Evolutionary conservation across 805 yeast genomes (phyloP).

Genomic region (Schwanniomyces pseudopolymorphus): DNA sequence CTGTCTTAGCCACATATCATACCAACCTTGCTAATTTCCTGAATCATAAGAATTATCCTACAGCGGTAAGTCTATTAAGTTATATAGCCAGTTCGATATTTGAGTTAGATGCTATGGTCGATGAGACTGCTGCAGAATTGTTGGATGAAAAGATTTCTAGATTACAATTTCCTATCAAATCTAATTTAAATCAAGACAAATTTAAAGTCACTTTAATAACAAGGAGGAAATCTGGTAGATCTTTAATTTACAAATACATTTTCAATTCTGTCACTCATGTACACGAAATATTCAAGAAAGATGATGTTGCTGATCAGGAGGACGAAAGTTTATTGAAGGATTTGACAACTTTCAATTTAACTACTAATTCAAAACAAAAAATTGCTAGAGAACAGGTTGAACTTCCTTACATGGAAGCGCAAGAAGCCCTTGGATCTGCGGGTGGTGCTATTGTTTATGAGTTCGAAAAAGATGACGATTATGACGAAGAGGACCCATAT

Average conservation of each 20-base stretch:
- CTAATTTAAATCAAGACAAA: constrained; percentile 43
- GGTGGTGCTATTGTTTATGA: constrained; percentile 97
- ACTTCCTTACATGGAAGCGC: constrained; percentile 90
- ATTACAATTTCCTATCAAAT: constrained; percentile 46
- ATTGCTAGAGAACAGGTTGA: constrained; percentile 82
- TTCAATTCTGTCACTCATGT: constrained; percentile 51
- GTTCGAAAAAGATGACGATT: constrained; percentile 95
- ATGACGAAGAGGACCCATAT: constrained; percentile 96
- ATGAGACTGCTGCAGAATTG: constrained; percentile 46
- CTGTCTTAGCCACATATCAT: constrained; percentile 39
- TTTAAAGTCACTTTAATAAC: constrained; percentile 58
- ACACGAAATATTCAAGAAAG: constrained; percentile 27
- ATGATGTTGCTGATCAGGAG: constrained; percentile 19
- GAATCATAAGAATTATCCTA: constrained; percentile 50
- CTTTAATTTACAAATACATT: constrained; percentile 53
- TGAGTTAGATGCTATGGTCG: constrained; percentile 50
- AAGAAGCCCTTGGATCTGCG: constrained; percentile 51
- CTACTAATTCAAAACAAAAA: constrained; percentile 72
- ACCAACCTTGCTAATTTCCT: constrained; percentile 38
- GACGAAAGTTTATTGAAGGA: constrained; percentile 61
- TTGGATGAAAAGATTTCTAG: constrained; percentile 36
- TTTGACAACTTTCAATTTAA: constrained; percentile 84
- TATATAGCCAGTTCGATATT: constrained; percentile 77
- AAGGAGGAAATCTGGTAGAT: constrained; percentile 83
- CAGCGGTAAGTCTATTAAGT: constrained; percentile 48